Evolutionary conservation across 2,329 filamentous ascomycete species (phyloP).

Genomic region (Aspergillus transmontanensis): DNA sequence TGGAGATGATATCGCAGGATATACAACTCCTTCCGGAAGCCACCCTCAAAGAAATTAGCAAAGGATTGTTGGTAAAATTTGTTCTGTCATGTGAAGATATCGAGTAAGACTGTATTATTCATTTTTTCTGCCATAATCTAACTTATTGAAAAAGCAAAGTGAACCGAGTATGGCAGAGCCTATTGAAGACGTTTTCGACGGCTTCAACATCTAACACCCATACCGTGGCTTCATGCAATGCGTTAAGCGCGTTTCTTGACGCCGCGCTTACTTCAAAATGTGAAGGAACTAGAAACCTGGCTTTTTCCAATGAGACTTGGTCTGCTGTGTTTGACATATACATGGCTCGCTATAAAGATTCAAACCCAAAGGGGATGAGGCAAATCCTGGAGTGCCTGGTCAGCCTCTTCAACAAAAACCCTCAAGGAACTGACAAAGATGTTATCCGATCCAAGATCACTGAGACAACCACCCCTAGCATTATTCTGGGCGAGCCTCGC

Average conservation of each 20-base stretch:
- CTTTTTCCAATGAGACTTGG: conserved; percentile 40
- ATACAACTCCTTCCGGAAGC: conserved; percentile 40
- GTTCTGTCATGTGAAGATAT: conserved; percentile 31
- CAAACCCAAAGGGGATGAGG: conserved; percentile 48
- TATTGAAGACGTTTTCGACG: conserved; percentile 45
- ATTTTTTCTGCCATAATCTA: conserved; percentile 13
- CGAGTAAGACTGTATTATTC: conserved; percentile 30
- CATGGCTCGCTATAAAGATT: conserved; percentile 44
- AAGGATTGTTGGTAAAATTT: conserved; percentile 40
- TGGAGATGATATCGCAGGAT: conserved; percentile 37
- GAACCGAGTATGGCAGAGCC: conserved; percentile 39
- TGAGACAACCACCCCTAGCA: conserved; percentile 35
- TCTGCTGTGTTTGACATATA: conserved; percentile 42
- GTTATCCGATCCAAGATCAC: conserved; percentile 28
- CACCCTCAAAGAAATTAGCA: conserved; percentile 36
- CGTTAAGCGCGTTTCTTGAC: conserved; percentile 47
- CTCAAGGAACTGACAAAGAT: conserved; percentile 21
- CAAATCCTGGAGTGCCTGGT: conserved; percentile 46
- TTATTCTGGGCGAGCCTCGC: conserved; percentile 42
- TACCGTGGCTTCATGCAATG: conserved; percentile 47
- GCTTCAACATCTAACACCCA: conserved; percentile 43
- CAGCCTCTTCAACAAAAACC: conserved; percentile 34
- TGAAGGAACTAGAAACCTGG: conserved; percentile 35
- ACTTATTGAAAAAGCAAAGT: conserved; percentile 30
- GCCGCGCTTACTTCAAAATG: conserved; percentile 35